Evolutionary conservation across 2,329 filamentous ascomycete species (phyloP), one percentile per base, ranked within the genome.

Genomic region (Cadophora malorum): DNA sequence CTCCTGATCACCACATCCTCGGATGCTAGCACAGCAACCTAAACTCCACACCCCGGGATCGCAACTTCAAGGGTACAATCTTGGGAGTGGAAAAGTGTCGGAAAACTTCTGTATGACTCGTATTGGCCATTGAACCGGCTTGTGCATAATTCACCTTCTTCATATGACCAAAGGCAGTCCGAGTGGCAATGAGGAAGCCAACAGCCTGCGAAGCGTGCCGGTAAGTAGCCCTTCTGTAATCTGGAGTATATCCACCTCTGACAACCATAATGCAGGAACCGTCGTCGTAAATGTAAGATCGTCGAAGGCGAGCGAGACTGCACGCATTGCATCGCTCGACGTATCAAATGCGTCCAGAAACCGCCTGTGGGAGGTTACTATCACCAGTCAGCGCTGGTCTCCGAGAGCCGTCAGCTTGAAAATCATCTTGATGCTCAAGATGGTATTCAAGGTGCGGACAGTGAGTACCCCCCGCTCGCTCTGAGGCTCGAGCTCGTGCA

Each of bases 401-500:
- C 59, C 12, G 25, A 49, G 16, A 33, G 41, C 12, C 41, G 41
- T 33, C 47, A 33, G 25, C 41, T 52, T 21, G 59, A 49, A 25
- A 52, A 50, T 35, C 28, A 12, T 19, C 56, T 33, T 49, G 41
- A 35, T 21, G 25, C 41, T 62, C 41, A 49, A 10, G 19, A 49
- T 23, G n/a, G 59, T 12, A 21, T 7, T 31, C 41, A 31, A n/a
- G 59, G 25, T 16, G 28, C 59, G 10, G 25, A 49, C 19, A 14
- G 14, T n/a, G 25, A 58, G 81, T 33, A 60, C 19, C 64, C 64
- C 35, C 59, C 63, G 3, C 50, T 49, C 38, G 63, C 49, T 21
- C 28, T 72, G 31, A 67, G 69, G 21, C 23, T 69, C 7, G 71
- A 73, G 59, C 61, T 74, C 14, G 66, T 72, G 7, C 59, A 72